These are phyloP conservation scores for Trametes sanguinea DNA, from an alignment of 768 basidiomycete genomes.

Conservation along the genomic window DNA sequence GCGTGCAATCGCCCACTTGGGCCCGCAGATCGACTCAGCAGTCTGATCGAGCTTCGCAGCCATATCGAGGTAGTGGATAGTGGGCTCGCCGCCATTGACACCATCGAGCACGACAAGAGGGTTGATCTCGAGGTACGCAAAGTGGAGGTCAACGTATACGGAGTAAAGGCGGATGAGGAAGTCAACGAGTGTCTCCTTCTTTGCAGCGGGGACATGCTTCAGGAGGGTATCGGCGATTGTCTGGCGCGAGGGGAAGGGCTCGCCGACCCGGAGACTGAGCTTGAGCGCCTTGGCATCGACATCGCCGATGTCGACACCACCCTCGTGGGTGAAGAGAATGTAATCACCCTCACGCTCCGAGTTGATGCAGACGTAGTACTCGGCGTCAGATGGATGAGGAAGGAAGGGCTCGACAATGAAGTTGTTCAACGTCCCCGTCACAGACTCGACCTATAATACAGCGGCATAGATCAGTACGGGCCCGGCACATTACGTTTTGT, in stretches of 20 bases:
- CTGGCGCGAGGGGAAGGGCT: slow-evolving; percentile 81
- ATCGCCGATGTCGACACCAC: slow-evolving; percentile 98
- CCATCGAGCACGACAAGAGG: slow-evolving; percentile 93
- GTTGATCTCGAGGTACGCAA: slow-evolving; percentile 99
- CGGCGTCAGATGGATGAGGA: slow-evolving; percentile 89
- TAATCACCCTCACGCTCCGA: slow-evolving; percentile 92
- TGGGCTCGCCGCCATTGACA: slow-evolving; percentile 64
- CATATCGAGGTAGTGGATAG: slow-evolving; percentile 98
- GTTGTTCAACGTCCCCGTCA: slow-evolving; percentile 93
- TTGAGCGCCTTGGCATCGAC: slow-evolving; percentile 96
- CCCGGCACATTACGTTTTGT: background rate
- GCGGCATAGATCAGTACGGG: slow-evolving; percentile 22
- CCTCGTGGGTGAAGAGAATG: slow-evolving; percentile 98
- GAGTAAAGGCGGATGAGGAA: slow-evolving; percentile 94
- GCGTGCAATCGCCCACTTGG: slow-evolving; percentile 98
- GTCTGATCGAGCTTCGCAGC: slow-evolving; percentile 99
- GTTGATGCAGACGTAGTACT: slow-evolving; percentile 98
- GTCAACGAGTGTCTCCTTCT: slow-evolving; percentile 91
- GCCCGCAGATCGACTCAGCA: slow-evolving; percentile 95
- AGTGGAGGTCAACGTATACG: slow-evolving; percentile 98
- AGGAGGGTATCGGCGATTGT: slow-evolving; percentile 76
- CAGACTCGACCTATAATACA: slow-evolving; percentile 74
- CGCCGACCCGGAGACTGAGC: slow-evolving; percentile 76
- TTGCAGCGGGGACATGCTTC: slow-evolving; percentile 75
- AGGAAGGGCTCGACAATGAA: slow-evolving; percentile 99